Evolutionary conservation across 2,329 filamentous ascomycete genomes (phyloP), one percentile per base, ranked within the genome.

Genomic region (Coleophoma eucalyptorum): DNA sequence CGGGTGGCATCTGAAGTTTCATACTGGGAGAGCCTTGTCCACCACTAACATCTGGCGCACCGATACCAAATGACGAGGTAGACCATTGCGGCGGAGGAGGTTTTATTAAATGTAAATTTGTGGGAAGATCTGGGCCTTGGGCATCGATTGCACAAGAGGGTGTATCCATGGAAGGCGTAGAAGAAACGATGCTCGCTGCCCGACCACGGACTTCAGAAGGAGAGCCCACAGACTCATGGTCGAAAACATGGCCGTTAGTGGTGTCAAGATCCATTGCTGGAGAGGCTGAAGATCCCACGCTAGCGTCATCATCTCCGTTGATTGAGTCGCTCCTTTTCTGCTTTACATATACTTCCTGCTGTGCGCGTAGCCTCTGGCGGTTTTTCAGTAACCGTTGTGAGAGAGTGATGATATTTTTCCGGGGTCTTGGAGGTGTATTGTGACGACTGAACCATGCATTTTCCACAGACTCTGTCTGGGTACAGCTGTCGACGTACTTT

Each of bases 1-100:
- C 70, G 2, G 80, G 76, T 7, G 83, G 81, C 64, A 84, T 67
- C 49, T 84, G 79, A 6, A 85, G 77, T 34, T 57, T 58, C 16
- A 67, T 46, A 32, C 62, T 60, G 11, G 62, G 52, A 2, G 57
- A 57, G 43, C 48, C 60, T 26, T 55, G 58, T 20, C 44, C 46
- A 12, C 51, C 46, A 12, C 51, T 43, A 19, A 19, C 21, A 21
- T 43, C 41, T 7, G 46, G 34, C 15, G 31, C 49, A 21, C 31
- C 26, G 45, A 35, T 16, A 43, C 19, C 48, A 11, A 49, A 51
- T 10, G 55, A 38, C 20, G 56, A 52, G 20, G 49, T 54, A 4
- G 62, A 57, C 62, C 61, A 65, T 33, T 58, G 57, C 26, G 62
- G 63, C 4, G 64, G 59, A 20, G 64, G 64, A 46, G 64, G 63